These are phyloP conservation scores for Amylocystis lapponica DNA, from an alignment of 768 basidiomycete genomes.

Conservation along the genomic window DNA sequence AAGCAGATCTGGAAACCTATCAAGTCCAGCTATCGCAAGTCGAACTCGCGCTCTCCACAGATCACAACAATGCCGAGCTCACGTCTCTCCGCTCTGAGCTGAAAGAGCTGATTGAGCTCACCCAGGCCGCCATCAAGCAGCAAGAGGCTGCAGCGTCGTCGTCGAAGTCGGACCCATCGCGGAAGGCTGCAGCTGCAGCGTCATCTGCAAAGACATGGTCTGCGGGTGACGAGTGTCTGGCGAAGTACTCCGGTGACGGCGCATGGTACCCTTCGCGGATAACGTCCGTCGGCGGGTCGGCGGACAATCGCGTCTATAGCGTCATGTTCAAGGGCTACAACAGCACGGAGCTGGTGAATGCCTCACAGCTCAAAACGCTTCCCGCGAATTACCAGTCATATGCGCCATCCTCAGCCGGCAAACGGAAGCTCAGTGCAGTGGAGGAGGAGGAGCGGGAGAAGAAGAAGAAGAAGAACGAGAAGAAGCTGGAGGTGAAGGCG, in stretches of 20 bases:
- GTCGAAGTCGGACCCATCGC: constrained; percentile 48
- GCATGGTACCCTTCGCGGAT: constrained; percentile 88
- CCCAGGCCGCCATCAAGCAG: constrained; percentile 66
- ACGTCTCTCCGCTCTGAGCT: constrained; percentile 70
- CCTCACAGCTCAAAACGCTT: constrained; percentile 62
- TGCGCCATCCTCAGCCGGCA: constrained; percentile 40
- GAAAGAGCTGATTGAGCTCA: constrained; percentile 76
- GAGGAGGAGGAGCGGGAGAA: constrained; percentile 85
- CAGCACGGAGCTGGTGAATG: constrained; percentile 79
- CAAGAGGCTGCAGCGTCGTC: constrained; percentile 58
- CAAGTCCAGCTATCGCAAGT: constrained; percentile 89
- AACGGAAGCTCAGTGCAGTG: constrained; percentile 72
- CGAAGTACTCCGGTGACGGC: constrained; percentile 81
- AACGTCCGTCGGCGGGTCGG: constrained; percentile 75
- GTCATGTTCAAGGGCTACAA: constrained; percentile 92
- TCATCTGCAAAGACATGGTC: constrained; percentile 56
- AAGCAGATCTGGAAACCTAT: constrained; percentile 81
- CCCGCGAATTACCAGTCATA: constrained; percentile 46
- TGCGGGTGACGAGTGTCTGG: constrained; percentile 82
- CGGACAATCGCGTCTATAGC: constrained; percentile 79
- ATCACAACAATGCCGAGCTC: constrained; percentile 72
- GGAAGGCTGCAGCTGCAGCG: constrained; percentile 44
- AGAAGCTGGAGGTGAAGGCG: constrained; percentile 79
- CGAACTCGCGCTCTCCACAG: constrained; percentile 68
- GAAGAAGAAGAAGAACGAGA: constrained; percentile 96